These are phyloP conservation scores for Pseudogymnoascus sp. DNA, from an alignment of 2,329 filamentous ascomycete genomes.

Conservation along the genomic window DNA sequence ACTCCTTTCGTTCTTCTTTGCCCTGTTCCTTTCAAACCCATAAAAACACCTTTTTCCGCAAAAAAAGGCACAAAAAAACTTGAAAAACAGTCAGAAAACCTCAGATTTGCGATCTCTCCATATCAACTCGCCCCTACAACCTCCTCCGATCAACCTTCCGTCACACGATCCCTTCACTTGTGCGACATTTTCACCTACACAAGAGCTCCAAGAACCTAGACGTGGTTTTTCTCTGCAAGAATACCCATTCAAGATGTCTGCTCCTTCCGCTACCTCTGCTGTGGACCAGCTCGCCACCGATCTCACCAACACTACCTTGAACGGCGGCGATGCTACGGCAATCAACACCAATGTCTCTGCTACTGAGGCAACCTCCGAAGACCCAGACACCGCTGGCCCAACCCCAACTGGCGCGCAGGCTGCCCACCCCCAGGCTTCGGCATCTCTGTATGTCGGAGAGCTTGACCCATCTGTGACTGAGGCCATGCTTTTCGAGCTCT, in stretches of 20 bases:
- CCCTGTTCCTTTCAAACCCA: slow-evolving; percentile 24
- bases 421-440: slow-evolving; percentile 80
- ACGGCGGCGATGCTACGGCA: slow-evolving; percentile 58
- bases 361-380: slow-evolving; percentile 46
- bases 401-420: slow-evolving; percentile 63
- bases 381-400: slow-evolving; percentile 56
- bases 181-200: slow-evolving; percentile 20
- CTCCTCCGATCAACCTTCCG: slow-evolving; percentile 15
- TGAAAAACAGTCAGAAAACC: slow-evolving; percentile 28
- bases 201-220: slow-evolving; percentile 15
- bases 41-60: slow-evolving; percentile 24
- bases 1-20: slow-evolving; percentile 31
- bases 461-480: slow-evolving; percentile 96
- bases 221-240: slow-evolving; percentile 17
- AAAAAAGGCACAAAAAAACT: slow-evolving; percentile 32
- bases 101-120: slow-evolving; percentile 23
- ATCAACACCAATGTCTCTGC: slow-evolving; percentile 67
- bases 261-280: slow-evolving; percentile 50
- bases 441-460: slow-evolving; percentile 97
- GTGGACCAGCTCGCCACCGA: slow-evolving; percentile 77
- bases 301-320: slow-evolving; percentile 63
- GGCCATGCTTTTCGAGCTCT: slow-evolving; percentile 99
- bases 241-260: slow-evolving; percentile 47
- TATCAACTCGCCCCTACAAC: slow-evolving; percentile 19
- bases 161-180: slow-evolving; percentile 15